Conservation (phyloP, 257 asterid species). For the Thymus mandschuricus region DNA sequence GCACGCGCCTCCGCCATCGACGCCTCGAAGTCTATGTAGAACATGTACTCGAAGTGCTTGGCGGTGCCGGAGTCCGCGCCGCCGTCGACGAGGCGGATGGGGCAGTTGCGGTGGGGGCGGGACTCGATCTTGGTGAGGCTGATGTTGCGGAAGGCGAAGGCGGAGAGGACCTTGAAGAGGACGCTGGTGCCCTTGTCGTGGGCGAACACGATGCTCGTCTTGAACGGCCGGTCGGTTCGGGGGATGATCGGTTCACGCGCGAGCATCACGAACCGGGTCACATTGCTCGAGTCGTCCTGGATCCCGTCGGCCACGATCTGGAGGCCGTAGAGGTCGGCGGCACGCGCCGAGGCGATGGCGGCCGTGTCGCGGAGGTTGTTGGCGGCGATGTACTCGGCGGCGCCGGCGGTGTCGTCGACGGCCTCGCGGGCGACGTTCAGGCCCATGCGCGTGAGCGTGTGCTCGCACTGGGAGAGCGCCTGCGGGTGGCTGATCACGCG, state of each 20-base stretch:
- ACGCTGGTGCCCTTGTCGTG: slow-evolving; percentile 81
- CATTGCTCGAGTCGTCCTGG: slow-evolving; percentile 82
- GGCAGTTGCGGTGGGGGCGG: slow-evolving; percentile 71
- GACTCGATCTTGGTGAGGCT: slow-evolving; percentile 85
- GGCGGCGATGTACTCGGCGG: slow-evolving; percentile 73
- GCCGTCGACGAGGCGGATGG: slow-evolving; percentile 64
- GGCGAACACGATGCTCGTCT: slow-evolving; percentile 87
- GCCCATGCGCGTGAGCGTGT: slow-evolving; percentile 69
- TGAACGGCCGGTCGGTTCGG: slow-evolving; percentile 86
- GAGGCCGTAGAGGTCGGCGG: slow-evolving; percentile 81
- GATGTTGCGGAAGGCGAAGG: slow-evolving; percentile 84
- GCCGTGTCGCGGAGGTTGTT: slow-evolving; percentile 76
- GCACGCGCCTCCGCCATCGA: slow-evolving; percentile 91
- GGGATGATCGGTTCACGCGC: slow-evolving; percentile 92
- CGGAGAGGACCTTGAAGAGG: slow-evolving; percentile 78
- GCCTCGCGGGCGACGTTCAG: slow-evolving; percentile 72
- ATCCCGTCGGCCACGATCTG: slow-evolving; percentile 67
- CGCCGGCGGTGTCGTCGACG: slow-evolving; percentile 87
- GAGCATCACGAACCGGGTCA: slow-evolving; percentile 86
- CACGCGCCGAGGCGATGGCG: slow-evolving; percentile 86
- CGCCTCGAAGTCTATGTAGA: slow-evolving; percentile 87
- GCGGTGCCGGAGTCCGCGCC: slow-evolving; percentile 66
- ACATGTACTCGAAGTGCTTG: slow-evolving; percentile 85
- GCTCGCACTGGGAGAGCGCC: slow-evolving; percentile 85
- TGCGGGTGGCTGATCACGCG: slow-evolving; percentile 94